These are phyloP conservation scores for Fusarium multiceps DNA, from an alignment of 2,329 filamentous ascomycete species.

Conservation along the genomic window DNA sequence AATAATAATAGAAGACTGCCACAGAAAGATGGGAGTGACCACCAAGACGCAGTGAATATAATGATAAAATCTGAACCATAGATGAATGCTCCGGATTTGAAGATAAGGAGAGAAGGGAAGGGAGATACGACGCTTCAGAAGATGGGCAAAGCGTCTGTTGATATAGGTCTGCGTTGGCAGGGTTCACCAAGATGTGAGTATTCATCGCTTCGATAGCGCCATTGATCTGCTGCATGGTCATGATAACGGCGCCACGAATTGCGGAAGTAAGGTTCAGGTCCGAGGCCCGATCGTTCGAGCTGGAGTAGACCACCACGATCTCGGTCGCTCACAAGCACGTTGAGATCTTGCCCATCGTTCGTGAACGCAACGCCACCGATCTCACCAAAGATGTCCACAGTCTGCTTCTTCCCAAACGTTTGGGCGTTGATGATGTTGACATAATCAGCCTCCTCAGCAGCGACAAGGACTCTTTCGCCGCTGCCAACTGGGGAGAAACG, in stretches of 20 bases:
- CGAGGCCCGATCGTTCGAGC: constrained; percentile 61
- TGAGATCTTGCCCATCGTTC: constrained; percentile 74
- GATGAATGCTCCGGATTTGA: neutral
- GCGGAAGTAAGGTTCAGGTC: constrained; percentile 43
- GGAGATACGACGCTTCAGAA: constrained; percentile 11
- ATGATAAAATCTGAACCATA: constrained; percentile 8
- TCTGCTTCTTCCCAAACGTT: constrained; percentile 73
- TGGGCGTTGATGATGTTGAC: constrained; percentile 77
- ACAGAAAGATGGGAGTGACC: constrained; percentile 1
- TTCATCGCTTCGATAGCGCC: constrained; percentile 24
- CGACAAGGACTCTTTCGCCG: constrained; percentile 73
- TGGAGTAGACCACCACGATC: constrained; percentile 74
- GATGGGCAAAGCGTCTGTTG: constrained; percentile 32
- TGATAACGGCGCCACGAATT: constrained; percentile 32
- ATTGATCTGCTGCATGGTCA: constrained; percentile 8
- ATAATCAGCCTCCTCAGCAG: constrained; percentile 80
- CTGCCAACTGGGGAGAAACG: constrained; percentile 78
- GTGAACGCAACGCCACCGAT: constrained; percentile 76
- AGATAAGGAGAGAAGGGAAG: neutral
- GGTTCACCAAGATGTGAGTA: constrained; percentile 20
- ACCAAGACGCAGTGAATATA: constrained; percentile 12
- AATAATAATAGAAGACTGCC: constrained; percentile 14
- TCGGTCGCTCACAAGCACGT: constrained; percentile 73
- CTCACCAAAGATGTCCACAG: constrained; percentile 79
- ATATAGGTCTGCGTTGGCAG: constrained; percentile 31